Conservation (phyloP, 1,284 basidiomycete genomes). For the Malassezia globosa region DNA sequence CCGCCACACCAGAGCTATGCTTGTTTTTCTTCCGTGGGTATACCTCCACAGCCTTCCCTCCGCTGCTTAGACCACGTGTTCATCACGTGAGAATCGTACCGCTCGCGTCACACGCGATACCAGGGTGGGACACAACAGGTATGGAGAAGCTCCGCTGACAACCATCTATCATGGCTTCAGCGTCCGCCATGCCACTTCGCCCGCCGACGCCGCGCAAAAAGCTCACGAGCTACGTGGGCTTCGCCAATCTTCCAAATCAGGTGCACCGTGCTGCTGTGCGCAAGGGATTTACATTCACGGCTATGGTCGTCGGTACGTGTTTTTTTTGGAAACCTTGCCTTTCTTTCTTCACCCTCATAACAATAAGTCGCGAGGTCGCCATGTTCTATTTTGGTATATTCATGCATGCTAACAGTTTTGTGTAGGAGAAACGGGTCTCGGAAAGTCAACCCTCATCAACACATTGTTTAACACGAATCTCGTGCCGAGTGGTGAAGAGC, state of each 20-base stretch:
- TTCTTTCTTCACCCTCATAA: neutral
- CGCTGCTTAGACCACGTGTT: constrained; percentile 13
- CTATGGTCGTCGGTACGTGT: constrained; percentile 40
- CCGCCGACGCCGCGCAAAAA: constrained; percentile 25
- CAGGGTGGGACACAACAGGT: neutral
- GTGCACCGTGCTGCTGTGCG: constrained; percentile 41
- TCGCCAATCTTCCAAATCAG: constrained; percentile 46
- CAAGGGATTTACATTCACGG: constrained; percentile 44
- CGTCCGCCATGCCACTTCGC: neutral
- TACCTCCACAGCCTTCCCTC: too few species aligned
- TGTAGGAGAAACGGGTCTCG: constrained; percentile 40
- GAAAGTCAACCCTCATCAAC: constrained; percentile 46
- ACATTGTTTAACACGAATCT: constrained; percentile 46
- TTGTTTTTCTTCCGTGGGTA: too few species aligned
- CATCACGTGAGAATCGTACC: constrained; percentile 8
- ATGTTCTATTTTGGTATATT: too few species aligned
- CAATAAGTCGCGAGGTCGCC: too few species aligned
- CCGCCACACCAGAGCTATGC: too few species aligned
- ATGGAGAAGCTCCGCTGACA: neutral
- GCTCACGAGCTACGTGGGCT: constrained; percentile 44
- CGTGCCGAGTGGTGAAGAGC: constrained; percentile 43
- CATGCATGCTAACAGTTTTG: neutral
- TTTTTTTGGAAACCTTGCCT: neutral
- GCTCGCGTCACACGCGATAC: neutral
- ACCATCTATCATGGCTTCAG: neutral